Evolutionary conservation across 2,329 filamentous ascomycete species (phyloP).

Genomic region (Trichoderma atroviride): DNA sequence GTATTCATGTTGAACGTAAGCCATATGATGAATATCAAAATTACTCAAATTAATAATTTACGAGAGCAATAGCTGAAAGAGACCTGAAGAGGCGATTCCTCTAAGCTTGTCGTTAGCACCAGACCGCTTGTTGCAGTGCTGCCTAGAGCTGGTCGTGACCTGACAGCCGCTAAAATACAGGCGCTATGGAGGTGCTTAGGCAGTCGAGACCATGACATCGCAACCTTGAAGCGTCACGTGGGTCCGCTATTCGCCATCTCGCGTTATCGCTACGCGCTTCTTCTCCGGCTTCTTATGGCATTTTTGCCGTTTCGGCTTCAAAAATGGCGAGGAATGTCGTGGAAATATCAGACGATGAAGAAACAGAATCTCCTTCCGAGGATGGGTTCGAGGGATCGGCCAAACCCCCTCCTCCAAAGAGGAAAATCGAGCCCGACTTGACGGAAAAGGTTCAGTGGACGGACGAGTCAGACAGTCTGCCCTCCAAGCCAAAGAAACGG

Average conservation of each 20-base stretch:
- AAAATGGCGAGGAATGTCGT: slow-evolving; percentile 31
- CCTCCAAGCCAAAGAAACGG: slow-evolving; percentile 54
- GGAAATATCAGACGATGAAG: slow-evolving; percentile 35
- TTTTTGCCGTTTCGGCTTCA: background rate
- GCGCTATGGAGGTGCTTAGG: background rate
- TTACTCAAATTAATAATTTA: too few relatives aligned
- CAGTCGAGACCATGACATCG: background rate
- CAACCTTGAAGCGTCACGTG: slow-evolving; percentile 2
- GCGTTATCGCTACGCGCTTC: slow-evolving; percentile 8
- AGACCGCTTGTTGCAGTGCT: background rate
- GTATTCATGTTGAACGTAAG: too few relatives aligned
- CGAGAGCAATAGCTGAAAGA: too few relatives aligned
- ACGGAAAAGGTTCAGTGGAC: slow-evolving; percentile 56
- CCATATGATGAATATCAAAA: too few relatives aligned
- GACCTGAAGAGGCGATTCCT: too few relatives aligned
- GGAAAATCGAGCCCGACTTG: slow-evolving; percentile 43
- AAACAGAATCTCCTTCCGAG: slow-evolving; percentile 31
- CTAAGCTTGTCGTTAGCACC: too few relatives aligned
- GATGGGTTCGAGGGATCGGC: slow-evolving; percentile 19
- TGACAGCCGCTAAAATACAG: background rate
- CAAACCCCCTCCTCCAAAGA: slow-evolving; percentile 36
- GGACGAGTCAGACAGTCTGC: slow-evolving; percentile 63
- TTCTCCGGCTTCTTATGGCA: background rate
- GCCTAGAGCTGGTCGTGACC: background rate
- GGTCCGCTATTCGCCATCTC: background rate